A percentile compares a stretch with the other conserved stretches of the same genome.
Conservation (phyloP, 257 asterid species). For the Buddleja alternifolia region DNA sequence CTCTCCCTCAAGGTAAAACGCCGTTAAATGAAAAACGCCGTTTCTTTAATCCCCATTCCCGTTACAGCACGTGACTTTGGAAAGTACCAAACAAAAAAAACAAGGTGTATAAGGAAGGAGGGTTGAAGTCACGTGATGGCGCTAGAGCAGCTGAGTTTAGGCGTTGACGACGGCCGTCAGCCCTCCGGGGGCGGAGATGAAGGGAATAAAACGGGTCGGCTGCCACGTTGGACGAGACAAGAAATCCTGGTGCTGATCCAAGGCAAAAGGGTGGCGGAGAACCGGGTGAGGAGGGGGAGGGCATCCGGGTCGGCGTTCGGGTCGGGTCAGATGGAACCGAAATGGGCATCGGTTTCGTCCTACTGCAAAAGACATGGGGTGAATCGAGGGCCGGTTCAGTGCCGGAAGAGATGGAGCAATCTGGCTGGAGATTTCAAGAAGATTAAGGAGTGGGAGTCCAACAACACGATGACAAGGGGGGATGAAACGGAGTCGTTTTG, state of each 20-base stretch:
- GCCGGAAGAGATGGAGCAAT: constrained; percentile 97
- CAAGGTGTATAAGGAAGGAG: no score
- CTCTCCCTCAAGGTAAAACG: constrained; percentile 16
- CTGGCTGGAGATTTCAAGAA: constrained; percentile 86
- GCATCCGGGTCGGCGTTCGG: constrained; percentile 63
- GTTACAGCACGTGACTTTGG: constrained; percentile 51
- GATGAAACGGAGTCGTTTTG: constrained; percentile 86
- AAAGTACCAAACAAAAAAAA: neutral
- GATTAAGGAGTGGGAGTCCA: constrained; percentile 89
- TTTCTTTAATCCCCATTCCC: constrained; percentile 30
- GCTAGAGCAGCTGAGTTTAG: constrained; percentile 60
- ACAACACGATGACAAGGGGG: no score
- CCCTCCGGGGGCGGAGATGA: constrained; percentile 48
- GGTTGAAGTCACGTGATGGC: constrained; percentile 56
- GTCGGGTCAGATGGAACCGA: constrained; percentile 77
- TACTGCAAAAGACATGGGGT: constrained; percentile 92
- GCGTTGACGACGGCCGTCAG: constrained; percentile 61
- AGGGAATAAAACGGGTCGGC: constrained; percentile 55
- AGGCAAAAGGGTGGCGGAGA: constrained; percentile 81
- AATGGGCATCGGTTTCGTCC: constrained; percentile 89
- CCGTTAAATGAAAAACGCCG: constrained; percentile 59
- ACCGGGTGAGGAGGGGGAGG: constrained; percentile 66
- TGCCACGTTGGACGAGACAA: constrained; percentile 93
- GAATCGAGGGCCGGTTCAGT: constrained; percentile 92
- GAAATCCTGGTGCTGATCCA: constrained; percentile 88